These are phyloP conservation scores for Monosporozyma aerobia DNA, from an alignment of 805 yeast genomes.

Conservation along the genomic window DNA sequence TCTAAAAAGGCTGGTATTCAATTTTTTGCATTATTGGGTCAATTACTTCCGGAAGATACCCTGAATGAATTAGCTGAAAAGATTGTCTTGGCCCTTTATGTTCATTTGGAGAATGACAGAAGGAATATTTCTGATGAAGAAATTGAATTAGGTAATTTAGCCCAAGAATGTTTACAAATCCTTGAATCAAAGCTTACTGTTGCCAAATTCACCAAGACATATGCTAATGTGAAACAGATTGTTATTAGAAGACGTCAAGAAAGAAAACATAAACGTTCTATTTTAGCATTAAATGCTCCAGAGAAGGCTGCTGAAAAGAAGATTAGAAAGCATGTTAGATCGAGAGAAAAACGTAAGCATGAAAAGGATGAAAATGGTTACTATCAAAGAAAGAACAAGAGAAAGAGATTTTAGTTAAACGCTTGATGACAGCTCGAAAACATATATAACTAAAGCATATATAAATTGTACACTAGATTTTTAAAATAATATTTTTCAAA, in stretches of 20 bases:
- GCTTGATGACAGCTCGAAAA: not conserved
- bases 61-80: slow-evolving; percentile 37
- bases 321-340: slow-evolving; percentile 62
- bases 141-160: slow-evolving; percentile 42
- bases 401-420: slow-evolving; percentile 16
- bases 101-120: slow-evolving; percentile 36
- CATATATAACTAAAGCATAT: not conserved
- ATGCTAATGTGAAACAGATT: slow-evolving; percentile 51
- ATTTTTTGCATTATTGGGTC: slow-evolving; percentile 54
- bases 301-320: slow-evolving; percentile 73
- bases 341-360: slow-evolving; percentile 67
- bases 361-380: slow-evolving; percentile 70
- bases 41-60: slow-evolving; percentile 38
- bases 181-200: slow-evolving; percentile 64
- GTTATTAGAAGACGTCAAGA: slow-evolving; percentile 61
- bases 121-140: slow-evolving; percentile 32
- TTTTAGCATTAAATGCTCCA: slow-evolving; percentile 68
- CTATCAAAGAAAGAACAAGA: slow-evolving; percentile 56
- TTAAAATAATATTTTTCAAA: not conserved
- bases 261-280: slow-evolving; percentile 66
- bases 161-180: slow-evolving; percentile 59
- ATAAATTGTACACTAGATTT: not conserved
- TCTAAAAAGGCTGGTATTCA: slow-evolving; percentile 66
- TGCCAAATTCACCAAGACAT: slow-evolving; percentile 52
- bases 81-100: slow-evolving; percentile 46